Conservation (phyloP, 257 asterid species). For the Plectranthus barbatus region DNA sequence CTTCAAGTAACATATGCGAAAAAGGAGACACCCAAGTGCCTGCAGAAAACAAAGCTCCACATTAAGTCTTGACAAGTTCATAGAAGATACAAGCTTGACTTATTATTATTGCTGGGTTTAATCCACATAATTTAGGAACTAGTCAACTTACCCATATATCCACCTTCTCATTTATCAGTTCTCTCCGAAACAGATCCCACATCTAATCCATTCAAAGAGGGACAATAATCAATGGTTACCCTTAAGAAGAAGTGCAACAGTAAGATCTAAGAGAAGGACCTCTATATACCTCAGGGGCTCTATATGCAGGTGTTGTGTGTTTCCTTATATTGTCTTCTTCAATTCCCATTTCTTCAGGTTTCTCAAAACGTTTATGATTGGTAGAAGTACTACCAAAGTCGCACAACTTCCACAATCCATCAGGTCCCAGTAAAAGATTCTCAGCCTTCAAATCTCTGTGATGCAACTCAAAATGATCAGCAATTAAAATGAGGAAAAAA, state of each 20-base stretch:
- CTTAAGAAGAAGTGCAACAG: conserved; percentile 18
- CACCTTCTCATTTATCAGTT: conserved; percentile 81
- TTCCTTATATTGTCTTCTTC: conserved; percentile 97
- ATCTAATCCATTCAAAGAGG: conserved; percentile 56
- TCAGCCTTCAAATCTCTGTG: conserved; percentile 93
- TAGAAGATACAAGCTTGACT: neutral
- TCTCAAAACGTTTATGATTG: conserved; percentile 94
- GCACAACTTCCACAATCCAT: conserved; percentile 93
- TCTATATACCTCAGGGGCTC: conserved; percentile 93
- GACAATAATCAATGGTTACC: conserved; percentile 34
- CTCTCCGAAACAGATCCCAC: conserved; percentile 96
- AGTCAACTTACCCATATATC: conserved; percentile 89
- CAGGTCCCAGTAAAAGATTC: conserved; percentile 90
- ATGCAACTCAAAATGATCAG: conserved; percentile 25
- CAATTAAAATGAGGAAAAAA: neutral
- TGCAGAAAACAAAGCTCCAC: conserved; percentile 26
- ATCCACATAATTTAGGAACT: conserved; percentile 3
- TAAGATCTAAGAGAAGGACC: conserved; percentile 27
- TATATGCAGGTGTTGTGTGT: conserved; percentile 95
- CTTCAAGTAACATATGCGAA: conserved; percentile 89
- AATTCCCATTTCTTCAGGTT: conserved; percentile 97
- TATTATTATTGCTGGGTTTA: neutral
- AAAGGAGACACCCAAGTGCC: conserved; percentile 98
- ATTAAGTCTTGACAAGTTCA: neutral
- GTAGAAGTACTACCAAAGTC: conserved; percentile 94